Conservation (phyloP, 2,329 filamentous ascomycete species). For the Beauveria sp. region DNA sequence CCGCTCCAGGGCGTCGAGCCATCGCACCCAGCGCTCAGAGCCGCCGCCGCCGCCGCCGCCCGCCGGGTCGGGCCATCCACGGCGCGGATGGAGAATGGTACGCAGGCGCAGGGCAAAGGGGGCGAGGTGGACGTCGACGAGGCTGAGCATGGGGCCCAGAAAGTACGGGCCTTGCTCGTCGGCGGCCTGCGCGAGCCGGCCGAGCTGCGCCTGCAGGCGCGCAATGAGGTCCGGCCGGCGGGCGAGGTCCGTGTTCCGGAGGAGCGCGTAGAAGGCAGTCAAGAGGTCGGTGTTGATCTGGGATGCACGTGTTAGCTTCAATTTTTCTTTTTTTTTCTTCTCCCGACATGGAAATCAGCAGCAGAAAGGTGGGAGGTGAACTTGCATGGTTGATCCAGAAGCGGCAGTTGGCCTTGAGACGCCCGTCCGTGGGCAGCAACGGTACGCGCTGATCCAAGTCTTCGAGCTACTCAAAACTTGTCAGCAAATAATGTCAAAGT, state of each 20-base stretch:
- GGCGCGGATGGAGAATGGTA: slow-evolving; percentile 56
- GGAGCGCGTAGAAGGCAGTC: slow-evolving; percentile 65
- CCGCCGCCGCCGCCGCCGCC: neutral
- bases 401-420: slow-evolving; percentile 64
- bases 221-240: slow-evolving; percentile 52
- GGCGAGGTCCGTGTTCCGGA: slow-evolving; percentile 54
- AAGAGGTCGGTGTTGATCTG: slow-evolving; percentile 68
- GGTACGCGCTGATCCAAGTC: slow-evolving; percentile 55
- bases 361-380: neutral
- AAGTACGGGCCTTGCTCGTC: slow-evolving; percentile 62
- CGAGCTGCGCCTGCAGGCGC: slow-evolving; percentile 59
- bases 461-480: slow-evolving; percentile 48
- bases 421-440: slow-evolving; percentile 58
- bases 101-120: slow-evolving; percentile 65
- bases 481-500: neutral
- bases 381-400: slow-evolving; percentile 75
- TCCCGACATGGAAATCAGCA: neutral
- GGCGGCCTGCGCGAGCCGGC: slow-evolving; percentile 38
- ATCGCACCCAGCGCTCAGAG: slow-evolving; percentile 55
- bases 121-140: slow-evolving; percentile 69
- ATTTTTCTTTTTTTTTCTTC: no score
- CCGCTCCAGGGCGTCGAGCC: slow-evolving; percentile 62
- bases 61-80: slow-evolving; percentile 48
- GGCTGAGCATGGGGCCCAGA: slow-evolving; percentile 38
- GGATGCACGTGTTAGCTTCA: slow-evolving; percentile 21